Evolutionary conservation across 2,329 filamentous ascomycete species (phyloP).

Genomic region (Metarhizium sp.): DNA sequence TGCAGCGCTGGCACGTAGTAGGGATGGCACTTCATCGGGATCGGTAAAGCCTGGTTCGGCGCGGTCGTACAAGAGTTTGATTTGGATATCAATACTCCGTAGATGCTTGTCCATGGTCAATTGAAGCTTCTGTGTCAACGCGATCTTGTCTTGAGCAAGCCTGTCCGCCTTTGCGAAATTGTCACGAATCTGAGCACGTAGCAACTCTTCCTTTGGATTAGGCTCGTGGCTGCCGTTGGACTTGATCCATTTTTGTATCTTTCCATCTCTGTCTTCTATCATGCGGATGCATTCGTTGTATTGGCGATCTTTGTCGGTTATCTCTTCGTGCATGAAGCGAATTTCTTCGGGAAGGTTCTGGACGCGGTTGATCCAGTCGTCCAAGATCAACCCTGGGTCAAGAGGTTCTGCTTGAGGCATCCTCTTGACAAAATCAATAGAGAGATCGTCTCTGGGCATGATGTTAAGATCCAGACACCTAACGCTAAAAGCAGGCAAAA

Average conservation of each 20-base stretch:
- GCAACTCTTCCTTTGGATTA: constrained; percentile 66
- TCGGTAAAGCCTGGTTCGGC: constrained; percentile 52
- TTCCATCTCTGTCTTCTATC: constrained; percentile 63
- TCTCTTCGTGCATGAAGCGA: constrained; percentile 74
- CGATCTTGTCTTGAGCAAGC: constrained; percentile 66
- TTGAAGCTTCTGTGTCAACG: constrained; percentile 55
- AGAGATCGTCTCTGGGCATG: constrained; percentile 66
- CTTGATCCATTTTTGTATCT: constrained; percentile 76
- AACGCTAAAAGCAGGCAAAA: background rate
- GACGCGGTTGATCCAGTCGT: constrained; percentile 67
- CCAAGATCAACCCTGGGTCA: constrained; percentile 61
- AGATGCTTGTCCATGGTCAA: constrained; percentile 52
- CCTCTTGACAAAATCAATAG: constrained; percentile 60
- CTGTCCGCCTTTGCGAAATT: constrained; percentile 60
- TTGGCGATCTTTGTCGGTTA: constrained; percentile 67
- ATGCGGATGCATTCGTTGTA: constrained; percentile 59
- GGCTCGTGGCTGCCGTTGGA: constrained; percentile 61
- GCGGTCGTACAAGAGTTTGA: constrained; percentile 53
- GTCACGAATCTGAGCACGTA: constrained; percentile 56
- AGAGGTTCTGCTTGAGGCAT: constrained; percentile 54
- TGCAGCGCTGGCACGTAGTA: constrained; percentile 48
- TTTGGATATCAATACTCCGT: constrained; percentile 51
- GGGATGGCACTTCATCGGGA: constrained; percentile 53
- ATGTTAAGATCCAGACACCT: constrained; percentile 37
- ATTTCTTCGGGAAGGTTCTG: constrained; percentile 77